phyloP scores from a whole-genome alignment of 441 rosid genomes.

The Gossypium laxum region DNA sequence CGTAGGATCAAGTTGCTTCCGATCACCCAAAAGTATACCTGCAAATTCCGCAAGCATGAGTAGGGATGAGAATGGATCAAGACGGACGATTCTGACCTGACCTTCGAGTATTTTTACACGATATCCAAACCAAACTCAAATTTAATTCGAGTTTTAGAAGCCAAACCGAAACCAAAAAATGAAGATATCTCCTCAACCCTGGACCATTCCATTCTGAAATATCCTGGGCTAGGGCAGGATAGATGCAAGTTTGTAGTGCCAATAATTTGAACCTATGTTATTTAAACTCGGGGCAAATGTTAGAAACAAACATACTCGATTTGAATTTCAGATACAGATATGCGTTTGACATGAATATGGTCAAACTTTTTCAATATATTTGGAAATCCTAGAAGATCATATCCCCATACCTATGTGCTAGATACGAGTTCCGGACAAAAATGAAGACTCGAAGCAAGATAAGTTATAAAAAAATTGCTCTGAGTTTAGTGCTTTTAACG shows the following conservation, averaged over 20 bases:
- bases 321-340: not conserved
- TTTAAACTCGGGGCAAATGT: not conserved
- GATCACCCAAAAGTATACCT: slow-evolving; percentile 84
- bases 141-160: no score
- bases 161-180: no score
- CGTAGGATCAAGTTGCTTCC: slow-evolving; percentile 79
- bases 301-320: no score
- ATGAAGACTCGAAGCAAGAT: not conserved
- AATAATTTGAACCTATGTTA: not conserved
- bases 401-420: not conserved
- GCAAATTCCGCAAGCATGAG: slow-evolving; percentile 13
- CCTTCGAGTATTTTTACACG: no score
- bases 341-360: not conserved
- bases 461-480: not conserved
- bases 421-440: not conserved
- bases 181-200: not conserved
- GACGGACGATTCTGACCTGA: not conserved
- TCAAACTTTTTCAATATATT: not conserved
- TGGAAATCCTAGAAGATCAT: not conserved
- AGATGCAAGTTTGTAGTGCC: no score
- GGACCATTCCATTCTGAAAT: not conserved
- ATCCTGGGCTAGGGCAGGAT: no score
- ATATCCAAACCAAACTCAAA: no score
- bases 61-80: not conserved
- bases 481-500: not conserved